phyloP scores from a whole-genome alignment of 805 yeast species.

The Trichomonascus vanleenenianus region DNA sequence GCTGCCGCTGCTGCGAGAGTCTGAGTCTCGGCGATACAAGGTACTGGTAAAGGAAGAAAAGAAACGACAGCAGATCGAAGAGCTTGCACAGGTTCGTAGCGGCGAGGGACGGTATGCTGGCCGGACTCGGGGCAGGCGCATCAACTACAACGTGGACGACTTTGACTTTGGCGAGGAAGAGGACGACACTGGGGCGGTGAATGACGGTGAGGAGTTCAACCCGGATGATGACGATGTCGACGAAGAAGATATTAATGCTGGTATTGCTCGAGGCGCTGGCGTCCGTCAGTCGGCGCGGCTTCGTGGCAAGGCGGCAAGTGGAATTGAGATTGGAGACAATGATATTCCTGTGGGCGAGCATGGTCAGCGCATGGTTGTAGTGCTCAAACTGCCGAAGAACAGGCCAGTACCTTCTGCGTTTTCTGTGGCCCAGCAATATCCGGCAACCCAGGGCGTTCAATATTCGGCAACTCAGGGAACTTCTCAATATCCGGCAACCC shows the following conservation, averaged over 20 bases:
- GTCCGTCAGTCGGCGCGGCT: conserved; percentile 12
- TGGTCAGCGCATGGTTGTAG: not conserved
- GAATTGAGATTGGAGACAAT: not conserved
- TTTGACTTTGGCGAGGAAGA: conserved; percentile 6
- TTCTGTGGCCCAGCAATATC: too few relatives aligned
- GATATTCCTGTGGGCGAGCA: not conserved
- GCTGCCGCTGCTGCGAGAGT: not conserved
- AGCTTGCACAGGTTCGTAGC: conserved; percentile 15
- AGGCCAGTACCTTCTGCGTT: too few relatives aligned
- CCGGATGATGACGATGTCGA: conserved; percentile 6
- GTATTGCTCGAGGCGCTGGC: not conserved
- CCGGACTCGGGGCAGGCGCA: conserved; percentile 23
- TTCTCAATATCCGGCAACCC: too few relatives aligned
- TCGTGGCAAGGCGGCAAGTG: conserved; percentile 3
- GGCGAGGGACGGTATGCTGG: conserved; percentile 27
- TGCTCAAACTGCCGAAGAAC: not conserved
- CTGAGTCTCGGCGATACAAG: conserved; percentile 18
- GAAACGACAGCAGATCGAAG: conserved; percentile 12
- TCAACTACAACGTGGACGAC: conserved; percentile 19
- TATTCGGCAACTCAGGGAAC: too few relatives aligned
- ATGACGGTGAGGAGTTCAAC: conserved; percentile 3
- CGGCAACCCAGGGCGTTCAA: too few relatives aligned
- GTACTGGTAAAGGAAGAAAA: conserved; percentile 7
- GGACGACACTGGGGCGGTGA: conserved; percentile 1
- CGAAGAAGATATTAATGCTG: conserved; percentile 5